Conservation (phyloP, 1,284 basidiomycete genomes). For the Cutaneotrichosporon arboriforme region DNA sequence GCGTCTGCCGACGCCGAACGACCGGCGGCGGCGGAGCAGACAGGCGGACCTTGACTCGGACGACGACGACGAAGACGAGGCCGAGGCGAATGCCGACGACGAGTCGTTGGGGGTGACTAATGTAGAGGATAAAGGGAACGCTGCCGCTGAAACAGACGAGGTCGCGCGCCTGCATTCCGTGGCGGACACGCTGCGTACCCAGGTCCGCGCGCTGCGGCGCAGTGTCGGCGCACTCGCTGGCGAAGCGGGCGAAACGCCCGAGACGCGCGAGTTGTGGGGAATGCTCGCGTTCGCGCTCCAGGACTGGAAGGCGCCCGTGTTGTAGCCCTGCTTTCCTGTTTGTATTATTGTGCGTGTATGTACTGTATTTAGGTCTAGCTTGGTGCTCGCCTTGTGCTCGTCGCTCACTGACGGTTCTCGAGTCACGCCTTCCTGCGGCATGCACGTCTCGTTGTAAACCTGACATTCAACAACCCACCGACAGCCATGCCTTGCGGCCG, state of each 20-base stretch:
- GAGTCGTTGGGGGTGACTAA: background rate
- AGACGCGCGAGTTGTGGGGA: slow-evolving; percentile 56
- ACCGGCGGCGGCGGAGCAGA: background rate
- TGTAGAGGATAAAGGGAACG: background rate
- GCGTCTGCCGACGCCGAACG: background rate
- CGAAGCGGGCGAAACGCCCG: slow-evolving; percentile 53
- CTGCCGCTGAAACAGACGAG: background rate
- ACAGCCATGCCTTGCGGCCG: too few species aligned
- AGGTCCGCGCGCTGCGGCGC: slow-evolving; percentile 57
- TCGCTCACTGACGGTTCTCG: too few species aligned
- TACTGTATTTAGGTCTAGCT: background rate
- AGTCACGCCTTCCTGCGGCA: too few species aligned
- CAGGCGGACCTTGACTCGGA: background rate
- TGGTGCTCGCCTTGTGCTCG: too few species aligned
- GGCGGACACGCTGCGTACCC: slow-evolving; percentile 61
- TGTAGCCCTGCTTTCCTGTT: background rate
- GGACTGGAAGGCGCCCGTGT: slow-evolving; percentile 61
- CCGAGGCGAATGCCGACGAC: background rate
- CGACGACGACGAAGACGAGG: background rate
- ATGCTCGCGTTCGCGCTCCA: slow-evolving; percentile 70
- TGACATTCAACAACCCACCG: too few species aligned
- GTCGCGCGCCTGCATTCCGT: slow-evolving; percentile 54
- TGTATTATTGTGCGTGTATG: background rate
- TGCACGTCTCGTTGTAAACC: too few species aligned
- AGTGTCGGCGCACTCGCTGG: slow-evolving; percentile 38